Base-by-base conservation (phyloP, 768 basidiomycete species). In the Amanita exitialis region DNA sequence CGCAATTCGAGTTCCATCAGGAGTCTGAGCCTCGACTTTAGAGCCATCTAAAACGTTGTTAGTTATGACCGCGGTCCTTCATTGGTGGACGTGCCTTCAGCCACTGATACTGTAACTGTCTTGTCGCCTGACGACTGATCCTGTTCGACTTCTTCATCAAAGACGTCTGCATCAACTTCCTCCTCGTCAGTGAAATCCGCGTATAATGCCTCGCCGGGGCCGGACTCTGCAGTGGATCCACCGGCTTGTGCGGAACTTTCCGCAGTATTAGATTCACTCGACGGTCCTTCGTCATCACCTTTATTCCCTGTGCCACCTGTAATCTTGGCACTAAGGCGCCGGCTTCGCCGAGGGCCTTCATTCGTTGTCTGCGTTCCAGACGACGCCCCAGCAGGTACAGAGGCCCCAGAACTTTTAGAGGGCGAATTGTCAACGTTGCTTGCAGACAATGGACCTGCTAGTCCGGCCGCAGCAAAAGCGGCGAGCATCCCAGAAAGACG, bases 21-120 rank as follows among this genome's bases (percentile, higher is more conserved):
- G 94, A 0, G 96, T 97, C 63, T 96, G 90, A 1, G 94, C 96
- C 61, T 93, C 91, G 7, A 98, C 78, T 63, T 86, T 90, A n/a
- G 86, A 83, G 6, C 92, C 94, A 66, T 95, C 93, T 87, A 52
- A 8, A 20, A 41, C 15, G 27, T 20, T 44, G 30, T 34, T 48
- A 38, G 21, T n/a, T 41, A 45, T 59, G 4, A 58, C 53, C 27
- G 57, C 25, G 15, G 4, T 39, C 13, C 21, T 15, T 27, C 45
- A 15, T 23, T 28, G 47, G 25, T 10, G 2, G 34, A 43, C 70
- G 44, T 56, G 86, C 88, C 90, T 68, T 90, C 86, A 16, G 77
- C 79, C 8, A 95, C 79, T 9, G 86, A 83, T 23, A 97, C 69
- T 27, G 82, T 90, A 39, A 96, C 84, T 0, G 92, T 92, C 67